Evolutionary conservation across 2,329 filamentous ascomycete genomes (phyloP).

Genomic region (Aspergillus caelatus): DNA sequence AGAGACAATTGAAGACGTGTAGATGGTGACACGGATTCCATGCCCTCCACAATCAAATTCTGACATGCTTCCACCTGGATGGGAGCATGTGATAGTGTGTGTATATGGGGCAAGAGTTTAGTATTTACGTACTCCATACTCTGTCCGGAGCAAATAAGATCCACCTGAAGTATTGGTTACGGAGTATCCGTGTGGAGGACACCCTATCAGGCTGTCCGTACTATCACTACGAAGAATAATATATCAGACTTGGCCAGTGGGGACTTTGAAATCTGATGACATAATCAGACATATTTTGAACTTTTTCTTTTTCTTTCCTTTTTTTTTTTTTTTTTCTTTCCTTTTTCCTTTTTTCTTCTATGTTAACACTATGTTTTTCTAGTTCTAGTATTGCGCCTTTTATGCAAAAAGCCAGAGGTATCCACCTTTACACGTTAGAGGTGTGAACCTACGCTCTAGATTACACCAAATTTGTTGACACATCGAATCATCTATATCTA

Average conservation of each 20-base stretch:
- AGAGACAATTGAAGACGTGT: too few relatives aligned
- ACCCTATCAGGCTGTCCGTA: background rate
- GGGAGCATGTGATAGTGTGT: background rate
- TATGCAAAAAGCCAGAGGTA: too few relatives aligned
- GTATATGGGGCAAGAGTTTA: too few relatives aligned
- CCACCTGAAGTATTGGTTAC: background rate
- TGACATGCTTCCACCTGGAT: background rate
- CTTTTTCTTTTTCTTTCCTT: too few relatives aligned
- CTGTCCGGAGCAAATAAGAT: background rate
- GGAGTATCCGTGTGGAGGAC: background rate
- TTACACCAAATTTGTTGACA: background rate
- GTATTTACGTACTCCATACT: too few relatives aligned
- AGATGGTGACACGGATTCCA: too few relatives aligned
- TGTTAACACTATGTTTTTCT: too few relatives aligned
- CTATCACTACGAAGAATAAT: too few relatives aligned
- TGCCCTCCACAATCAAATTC: background rate
- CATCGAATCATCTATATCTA: background rate
- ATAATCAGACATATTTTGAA: background rate
- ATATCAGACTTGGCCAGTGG: background rate
- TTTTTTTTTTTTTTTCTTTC: too few relatives aligned
- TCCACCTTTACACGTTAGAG: too few relatives aligned
- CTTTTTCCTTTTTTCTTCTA: too few relatives aligned
- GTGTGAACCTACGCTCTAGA: background rate
- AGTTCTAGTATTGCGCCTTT: too few relatives aligned
- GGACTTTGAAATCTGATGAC: background rate